Percentiles rank a stretch among this genome's conserved stretches.
Evolutionary conservation across 1,284 basidiomycete genomes (phyloP).

Genomic region (Phellinidium pouzarii): DNA sequence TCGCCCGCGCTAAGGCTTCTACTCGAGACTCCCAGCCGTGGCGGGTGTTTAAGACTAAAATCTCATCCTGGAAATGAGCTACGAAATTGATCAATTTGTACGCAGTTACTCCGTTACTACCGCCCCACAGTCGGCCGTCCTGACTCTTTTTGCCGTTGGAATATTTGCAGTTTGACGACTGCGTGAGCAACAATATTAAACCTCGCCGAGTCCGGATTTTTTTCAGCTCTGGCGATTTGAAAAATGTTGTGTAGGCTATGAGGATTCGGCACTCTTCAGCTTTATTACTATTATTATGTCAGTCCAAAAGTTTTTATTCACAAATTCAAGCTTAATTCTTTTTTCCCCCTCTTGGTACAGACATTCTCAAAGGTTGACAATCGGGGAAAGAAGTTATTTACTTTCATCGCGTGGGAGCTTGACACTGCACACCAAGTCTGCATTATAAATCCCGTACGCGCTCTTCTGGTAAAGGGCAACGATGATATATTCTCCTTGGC

Average conservation of each 20-base stretch:
- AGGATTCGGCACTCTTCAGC: constrained; percentile 8
- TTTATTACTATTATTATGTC: constrained; percentile 14
- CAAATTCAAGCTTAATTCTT: background rate
- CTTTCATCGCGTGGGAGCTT: constrained; percentile 2
- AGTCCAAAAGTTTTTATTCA: background rate
- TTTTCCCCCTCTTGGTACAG: background rate
- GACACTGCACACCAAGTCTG: constrained; percentile 13
- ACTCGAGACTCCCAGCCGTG: too few species aligned
- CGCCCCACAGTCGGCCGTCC: too few species aligned
- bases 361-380: background rate
- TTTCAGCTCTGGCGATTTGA: too few species aligned
- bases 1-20: too few species aligned
- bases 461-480: constrained; percentile 3
- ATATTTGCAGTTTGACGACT: too few species aligned
- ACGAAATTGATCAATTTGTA: too few species aligned
- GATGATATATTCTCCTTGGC: background rate
- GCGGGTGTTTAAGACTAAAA: too few species aligned
- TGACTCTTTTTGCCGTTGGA: too few species aligned
- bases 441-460: constrained; percentile 4
- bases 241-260: constrained; percentile 2
- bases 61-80: too few species aligned
- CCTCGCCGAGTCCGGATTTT: too few species aligned
- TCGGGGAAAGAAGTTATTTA: background rate
- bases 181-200: too few species aligned
- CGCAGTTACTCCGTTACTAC: too few species aligned